phyloP scores from a whole-genome alignment of 257 asterid species.

The Ocimum tenuiflorum region DNA sequence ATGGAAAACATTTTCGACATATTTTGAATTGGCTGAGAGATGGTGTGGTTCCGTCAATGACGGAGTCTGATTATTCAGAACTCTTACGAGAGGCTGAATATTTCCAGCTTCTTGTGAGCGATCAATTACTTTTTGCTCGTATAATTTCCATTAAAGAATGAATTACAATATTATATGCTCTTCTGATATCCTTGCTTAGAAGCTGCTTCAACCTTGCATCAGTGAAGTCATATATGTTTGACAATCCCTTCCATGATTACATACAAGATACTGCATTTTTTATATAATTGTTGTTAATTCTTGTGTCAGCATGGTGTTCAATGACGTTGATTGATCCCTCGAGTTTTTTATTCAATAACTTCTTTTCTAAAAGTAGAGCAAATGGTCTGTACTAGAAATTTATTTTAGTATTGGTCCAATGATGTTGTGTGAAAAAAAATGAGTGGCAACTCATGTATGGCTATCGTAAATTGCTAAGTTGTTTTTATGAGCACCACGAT shows the following conservation, averaged over 20 bases:
- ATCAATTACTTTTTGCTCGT: constrained; percentile 8
- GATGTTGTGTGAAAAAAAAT: background rate
- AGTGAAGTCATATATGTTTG: background rate
- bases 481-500: background rate
- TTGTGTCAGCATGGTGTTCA: background rate
- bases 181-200: background rate
- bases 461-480: background rate
- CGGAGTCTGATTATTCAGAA: constrained; percentile 59
- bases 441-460: background rate
- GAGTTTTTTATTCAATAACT: constrained; percentile 13
- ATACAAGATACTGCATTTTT: background rate
- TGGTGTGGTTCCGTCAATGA: constrained; percentile 64
- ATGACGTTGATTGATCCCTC: constrained; percentile 1
- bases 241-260: background rate
- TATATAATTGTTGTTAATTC: constrained; percentile 2
- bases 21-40: constrained; percentile 94
- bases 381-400: background rate
- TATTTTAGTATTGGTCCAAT: background rate
- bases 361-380: background rate
- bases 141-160: background rate
- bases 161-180: background rate
- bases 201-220: constrained; percentile 1
- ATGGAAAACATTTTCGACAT: constrained; percentile 85
- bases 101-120: constrained; percentile 81
- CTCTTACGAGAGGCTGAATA: constrained; percentile 83